Base-by-base conservation (phyloP, 495 filamentous ascomycete species). In the Penicillium ucsense region DNA sequence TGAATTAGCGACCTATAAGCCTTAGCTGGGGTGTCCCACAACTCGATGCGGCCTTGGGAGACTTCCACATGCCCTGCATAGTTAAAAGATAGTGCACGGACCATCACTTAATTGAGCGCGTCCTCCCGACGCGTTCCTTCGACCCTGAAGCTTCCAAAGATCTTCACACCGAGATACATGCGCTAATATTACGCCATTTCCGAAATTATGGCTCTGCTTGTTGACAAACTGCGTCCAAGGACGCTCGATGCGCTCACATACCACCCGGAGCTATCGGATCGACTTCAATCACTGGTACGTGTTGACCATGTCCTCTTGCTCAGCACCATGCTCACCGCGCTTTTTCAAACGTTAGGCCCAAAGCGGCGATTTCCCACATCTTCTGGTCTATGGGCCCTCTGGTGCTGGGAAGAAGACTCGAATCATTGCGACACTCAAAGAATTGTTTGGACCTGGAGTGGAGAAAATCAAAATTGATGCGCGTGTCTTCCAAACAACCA, bases 381-480 rank as follows among this genome's bases (percentile, higher is more conserved):
- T 97, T 34, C 84, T 98, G 50, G 83, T 98, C 47, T 97, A 97
- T 60, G 92, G 92, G 3, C 92, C 92, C 2, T 95, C 89, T 0
- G 92, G 92, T 20, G 92, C 92, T 1, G 92, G 92, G 41, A 98
- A 98, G 65, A 98, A 98, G 62, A 98, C 92, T 4, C 86, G 92
- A 27, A 90, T 96, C 47, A 86, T 95, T 8, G 88, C 92, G 6
- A 96, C 90, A 1, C 70, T 96, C 3, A 91, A 91, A 62, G 89
- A 92, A 64, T 75, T 96, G 9, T 96, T 87, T 62, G 90, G 90
- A 1, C 82, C 90, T 7, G 88, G 89, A 33, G 90, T 94, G 7
- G 90, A 95, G 54, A 95, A 94, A 75, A 95, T 96, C 73, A 94
- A 94, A 68, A 92, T 95, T 71, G 90, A 96, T 62, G 84, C 88